A percentile compares a stretch with the other conserved stretches of the same genome.
Conservation (phyloP, 768 basidiomycete species). For the Amanita muscaria region DNA sequence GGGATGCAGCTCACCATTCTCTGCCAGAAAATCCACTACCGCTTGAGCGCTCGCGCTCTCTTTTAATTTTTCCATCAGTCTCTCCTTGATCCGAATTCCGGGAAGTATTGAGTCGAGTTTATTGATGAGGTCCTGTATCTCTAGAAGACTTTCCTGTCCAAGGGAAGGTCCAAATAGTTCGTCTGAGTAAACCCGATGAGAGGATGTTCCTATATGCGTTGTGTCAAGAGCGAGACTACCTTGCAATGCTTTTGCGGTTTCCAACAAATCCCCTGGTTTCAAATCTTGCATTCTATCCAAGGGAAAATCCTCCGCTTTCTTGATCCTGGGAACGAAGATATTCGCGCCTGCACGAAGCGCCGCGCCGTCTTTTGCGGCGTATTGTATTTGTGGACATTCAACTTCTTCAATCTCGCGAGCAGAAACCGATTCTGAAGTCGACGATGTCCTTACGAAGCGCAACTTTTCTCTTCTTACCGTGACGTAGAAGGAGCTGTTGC, state of each 20-base stretch:
- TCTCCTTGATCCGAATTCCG: conserved; percentile 38
- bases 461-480: conserved; percentile 29
- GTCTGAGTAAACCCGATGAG: conserved; percentile 18
- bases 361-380: background rate
- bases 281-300: background rate
- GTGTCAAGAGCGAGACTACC: background rate
- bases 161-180: conserved; percentile 32
- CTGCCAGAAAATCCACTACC: conserved; percentile 31
- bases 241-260: background rate
- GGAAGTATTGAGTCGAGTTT: conserved; percentile 35
- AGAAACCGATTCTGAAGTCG: conserved; percentile 11
- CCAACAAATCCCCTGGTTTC: background rate
- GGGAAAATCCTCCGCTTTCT: background rate
- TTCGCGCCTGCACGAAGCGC: background rate
- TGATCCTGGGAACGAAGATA: background rate
- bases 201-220: background rate
- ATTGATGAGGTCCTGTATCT: conserved; percentile 26
- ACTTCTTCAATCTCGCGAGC: background rate
- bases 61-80: conserved; percentile 21
- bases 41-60: conserved; percentile 29
- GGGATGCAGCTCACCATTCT: conserved; percentile 21
- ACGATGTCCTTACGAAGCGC: conserved; percentile 12
- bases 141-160: conserved; percentile 32
- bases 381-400: too few relatives aligned
- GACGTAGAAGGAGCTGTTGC: conserved; percentile 39